phyloP scores from a whole-genome alignment of 768 basidiomycete genomes.

The Psilocybe sp. region DNA sequence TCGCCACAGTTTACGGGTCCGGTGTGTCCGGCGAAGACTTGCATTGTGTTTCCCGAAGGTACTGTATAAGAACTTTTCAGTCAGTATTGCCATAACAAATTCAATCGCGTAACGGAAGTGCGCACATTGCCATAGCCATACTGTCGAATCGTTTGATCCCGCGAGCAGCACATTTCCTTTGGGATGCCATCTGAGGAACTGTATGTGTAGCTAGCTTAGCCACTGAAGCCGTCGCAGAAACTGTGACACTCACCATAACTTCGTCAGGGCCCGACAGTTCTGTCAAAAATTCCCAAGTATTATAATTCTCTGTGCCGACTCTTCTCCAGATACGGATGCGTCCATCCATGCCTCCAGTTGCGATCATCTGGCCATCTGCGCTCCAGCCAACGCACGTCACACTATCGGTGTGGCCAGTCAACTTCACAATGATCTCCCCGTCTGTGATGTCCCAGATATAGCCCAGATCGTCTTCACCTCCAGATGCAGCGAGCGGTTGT shows the following conservation, averaged over 20 bases:
- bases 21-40: constrained; percentile 91
- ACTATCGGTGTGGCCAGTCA: constrained; percentile 92
- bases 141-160: constrained; percentile 88
- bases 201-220: background rate
- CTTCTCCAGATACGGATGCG: constrained; percentile 89
- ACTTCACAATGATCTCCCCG: constrained; percentile 76
- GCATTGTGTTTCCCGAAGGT: constrained; percentile 92
- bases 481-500: constrained; percentile 80
- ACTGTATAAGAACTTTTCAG: constrained; percentile 45
- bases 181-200: constrained; percentile 98
- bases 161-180: constrained; percentile 86
- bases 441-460: constrained; percentile 90
- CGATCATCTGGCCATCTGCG: constrained; percentile 85
- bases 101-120: constrained; percentile 6
- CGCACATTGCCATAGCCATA: constrained; percentile 97
- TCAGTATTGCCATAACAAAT: background rate
- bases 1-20: constrained; percentile 81
- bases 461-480: constrained; percentile 93
- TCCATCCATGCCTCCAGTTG: constrained; percentile 99
- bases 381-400: constrained; percentile 81
- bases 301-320: constrained; percentile 71
- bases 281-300: constrained; percentile 91
- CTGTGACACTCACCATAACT: constrained; percentile 69
- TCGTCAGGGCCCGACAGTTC: constrained; percentile 94
- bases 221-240: constrained; percentile 6